Evolutionary conservation across 495 filamentous ascomycete genomes (phyloP).

Genomic region (Evernia prunastri): DNA sequence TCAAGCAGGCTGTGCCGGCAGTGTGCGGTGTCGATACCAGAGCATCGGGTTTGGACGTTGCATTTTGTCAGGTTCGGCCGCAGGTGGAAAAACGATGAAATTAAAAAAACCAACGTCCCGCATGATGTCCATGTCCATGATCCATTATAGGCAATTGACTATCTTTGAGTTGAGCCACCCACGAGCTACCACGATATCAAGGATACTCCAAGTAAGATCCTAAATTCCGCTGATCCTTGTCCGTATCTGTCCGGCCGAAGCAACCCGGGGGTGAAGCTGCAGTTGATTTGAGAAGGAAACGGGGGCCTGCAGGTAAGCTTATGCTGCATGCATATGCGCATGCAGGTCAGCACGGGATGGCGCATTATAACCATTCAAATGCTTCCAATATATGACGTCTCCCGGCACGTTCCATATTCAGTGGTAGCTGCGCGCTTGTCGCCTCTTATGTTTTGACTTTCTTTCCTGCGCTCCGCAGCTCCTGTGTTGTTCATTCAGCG

Average conservation of each 20-base stretch:
- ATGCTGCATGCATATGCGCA: conserved; percentile 13
- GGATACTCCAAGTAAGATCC: not conserved
- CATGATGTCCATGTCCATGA: too few relatives aligned
- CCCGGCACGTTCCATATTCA: not conserved
- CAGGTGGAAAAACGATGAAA: not conserved
- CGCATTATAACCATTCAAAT: not conserved
- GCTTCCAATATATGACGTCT: conserved; percentile 5
- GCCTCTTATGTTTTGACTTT: conserved; percentile 13
- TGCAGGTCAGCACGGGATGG: conserved; percentile 7
- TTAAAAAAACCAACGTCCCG: not conserved
- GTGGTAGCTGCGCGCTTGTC: conserved; percentile 15
- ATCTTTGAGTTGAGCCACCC: not conserved
- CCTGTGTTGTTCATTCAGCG: not conserved
- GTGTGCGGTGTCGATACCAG: not conserved
- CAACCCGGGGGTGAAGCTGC: not conserved
- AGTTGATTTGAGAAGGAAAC: not conserved
- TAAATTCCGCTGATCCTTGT: conserved; percentile 5
- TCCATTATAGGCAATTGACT: not conserved
- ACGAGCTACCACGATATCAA: not conserved
- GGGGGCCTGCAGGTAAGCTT: conserved; percentile 7
- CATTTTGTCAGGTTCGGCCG: not conserved
- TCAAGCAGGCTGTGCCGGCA: conserved; percentile 1
- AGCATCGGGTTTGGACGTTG: not conserved
- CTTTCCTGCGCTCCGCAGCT: not conserved
- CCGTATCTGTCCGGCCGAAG: conserved; percentile 5